Evolutionary conservation across 768 basidiomycete species (phyloP), one percentile per base, ranked within the genome.

Genomic region (Podaxis sp.): DNA sequence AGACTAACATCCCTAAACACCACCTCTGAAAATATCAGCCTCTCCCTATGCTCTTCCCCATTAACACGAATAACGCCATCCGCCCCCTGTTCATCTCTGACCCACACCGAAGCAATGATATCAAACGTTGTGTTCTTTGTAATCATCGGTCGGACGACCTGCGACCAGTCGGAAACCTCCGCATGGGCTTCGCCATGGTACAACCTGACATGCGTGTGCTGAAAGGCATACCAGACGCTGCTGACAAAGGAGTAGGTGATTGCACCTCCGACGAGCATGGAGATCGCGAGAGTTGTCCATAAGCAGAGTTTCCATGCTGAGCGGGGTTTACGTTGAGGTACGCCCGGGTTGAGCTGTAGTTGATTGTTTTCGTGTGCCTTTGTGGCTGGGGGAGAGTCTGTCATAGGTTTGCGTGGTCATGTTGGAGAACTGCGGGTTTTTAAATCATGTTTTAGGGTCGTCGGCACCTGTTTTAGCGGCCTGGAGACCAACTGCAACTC

Each of bases 1-100:
- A 76, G 60, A 8, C 55, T 67, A 2, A 77, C 57, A 8, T 69
- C 71, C 5, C 63, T 65, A 46, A 76, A 75, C 0, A 76, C 68
- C 11, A 69, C 69, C 9, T 70, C 74, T 0, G 75, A 73, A 41
- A 67, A 76, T 4, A 72, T 66, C 7, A 61, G 51, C 9, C 40
- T 68, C 63, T 67, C 67, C 38, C 7, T 19, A 15, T n/a, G 51
- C 7, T 63, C 63, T 27, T 41, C 59, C 12, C 57, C 53, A 8
- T 65, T 55, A 2, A 46, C 27, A 2, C 29, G 17, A 12, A 46
- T 27, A 12, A 43, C 51, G 22, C 55, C 52, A 11, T 57, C 52
- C 17, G 36, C 27, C 27, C 3, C 36, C n/a, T 3, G 19, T 38
- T 29, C 19, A 27, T 65, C 65, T 24, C 59, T 11, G 25, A 64